phyloP scores from a whole-genome alignment of 2,329 filamentous ascomycete genomes.

The Calonectria pseudoturangicola region DNA sequence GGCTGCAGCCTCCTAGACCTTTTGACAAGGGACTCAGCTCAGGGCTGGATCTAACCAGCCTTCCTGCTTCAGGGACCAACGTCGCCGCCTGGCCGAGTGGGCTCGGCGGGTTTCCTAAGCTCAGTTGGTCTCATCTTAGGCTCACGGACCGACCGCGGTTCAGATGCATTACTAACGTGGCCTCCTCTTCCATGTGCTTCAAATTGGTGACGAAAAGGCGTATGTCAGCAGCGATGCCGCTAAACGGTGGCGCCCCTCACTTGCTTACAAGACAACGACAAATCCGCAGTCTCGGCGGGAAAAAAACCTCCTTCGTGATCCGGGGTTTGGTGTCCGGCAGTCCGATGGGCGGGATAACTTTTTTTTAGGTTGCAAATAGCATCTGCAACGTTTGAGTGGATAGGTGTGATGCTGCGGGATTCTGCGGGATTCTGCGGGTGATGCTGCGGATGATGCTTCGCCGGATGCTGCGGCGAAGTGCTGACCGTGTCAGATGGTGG shows the following conservation, averaged over 20 bases:
- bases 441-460: constrained; percentile 31
- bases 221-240: constrained; percentile 43
- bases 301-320: constrained; percentile 8
- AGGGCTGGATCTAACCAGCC: constrained; percentile 36
- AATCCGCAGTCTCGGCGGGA: constrained; percentile 5
- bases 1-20: constrained; percentile 17
- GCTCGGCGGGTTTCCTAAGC: constrained; percentile 16
- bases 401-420: constrained; percentile 11
- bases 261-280: constrained; percentile 45
- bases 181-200: constrained; percentile 30
- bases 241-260: constrained; percentile 29
- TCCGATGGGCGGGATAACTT: neutral
- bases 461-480: constrained; percentile 27
- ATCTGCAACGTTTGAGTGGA: constrained; percentile 11
- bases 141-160: constrained; percentile 31
- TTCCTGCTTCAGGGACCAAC: constrained; percentile 42
- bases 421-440: constrained; percentile 27
- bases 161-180: constrained; percentile 41
- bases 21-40: constrained; percentile 17
- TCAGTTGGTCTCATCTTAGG: constrained; percentile 44
- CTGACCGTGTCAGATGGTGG: constrained; percentile 12
- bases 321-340: neutral
- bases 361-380: neutral
- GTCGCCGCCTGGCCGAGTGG: constrained; percentile 30
- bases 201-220: constrained; percentile 41